Percentiles rank a stretch among this genome's conserved stretches.
Evolutionary conservation across 169 alveolate genomes (phyloP).

Genomic region (Cryptosporidium felis): DNA sequence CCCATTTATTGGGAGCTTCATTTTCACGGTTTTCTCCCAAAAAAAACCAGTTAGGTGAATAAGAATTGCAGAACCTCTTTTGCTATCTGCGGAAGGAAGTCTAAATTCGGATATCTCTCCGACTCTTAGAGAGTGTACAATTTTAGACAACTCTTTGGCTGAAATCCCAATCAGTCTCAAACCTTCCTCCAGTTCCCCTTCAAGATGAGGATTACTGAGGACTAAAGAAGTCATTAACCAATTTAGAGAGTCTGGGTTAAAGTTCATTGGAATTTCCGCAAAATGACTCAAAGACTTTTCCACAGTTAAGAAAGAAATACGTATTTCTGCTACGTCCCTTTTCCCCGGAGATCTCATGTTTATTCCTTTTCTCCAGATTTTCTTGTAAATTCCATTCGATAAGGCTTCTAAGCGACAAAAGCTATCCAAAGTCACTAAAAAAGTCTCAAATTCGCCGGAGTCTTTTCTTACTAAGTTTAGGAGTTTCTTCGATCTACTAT

Average conservation of each 20-base stretch:
- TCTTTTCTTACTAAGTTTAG: conserved; percentile 1
- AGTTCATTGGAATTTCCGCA: not conserved
- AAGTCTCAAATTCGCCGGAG: not conserved
- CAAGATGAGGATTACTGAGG: not conserved
- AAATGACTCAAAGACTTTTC: not conserved
- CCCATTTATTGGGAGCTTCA: not conserved
- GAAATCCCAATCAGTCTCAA: not conserved
- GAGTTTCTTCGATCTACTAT: conserved; percentile 18
- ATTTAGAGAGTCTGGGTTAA: not conserved
- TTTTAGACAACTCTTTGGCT: not conserved
- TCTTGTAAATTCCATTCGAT: not conserved
- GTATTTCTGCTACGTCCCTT: conserved; percentile 17
- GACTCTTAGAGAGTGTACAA: conserved; percentile 14
- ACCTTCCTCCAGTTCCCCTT: not conserved
- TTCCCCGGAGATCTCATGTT: not conserved
- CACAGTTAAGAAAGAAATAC: not conserved
- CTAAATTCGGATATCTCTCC: conserved; percentile 57
- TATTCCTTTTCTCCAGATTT: conserved; percentile 20
- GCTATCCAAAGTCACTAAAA: not conserved
- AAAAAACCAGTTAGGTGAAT: conserved; percentile 1
- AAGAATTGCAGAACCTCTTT: not conserved
- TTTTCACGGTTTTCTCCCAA: conserved; percentile 12
- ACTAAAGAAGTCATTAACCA: not conserved
- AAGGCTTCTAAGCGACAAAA: conserved; percentile 19
- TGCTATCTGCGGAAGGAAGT: not conserved